Percentiles rank a stretch among this genome's conserved stretches.
These are phyloP conservation scores for Candida sanyaensis DNA, from an alignment of 1,139 yeast genomes.

Conservation along the genomic window DNA sequence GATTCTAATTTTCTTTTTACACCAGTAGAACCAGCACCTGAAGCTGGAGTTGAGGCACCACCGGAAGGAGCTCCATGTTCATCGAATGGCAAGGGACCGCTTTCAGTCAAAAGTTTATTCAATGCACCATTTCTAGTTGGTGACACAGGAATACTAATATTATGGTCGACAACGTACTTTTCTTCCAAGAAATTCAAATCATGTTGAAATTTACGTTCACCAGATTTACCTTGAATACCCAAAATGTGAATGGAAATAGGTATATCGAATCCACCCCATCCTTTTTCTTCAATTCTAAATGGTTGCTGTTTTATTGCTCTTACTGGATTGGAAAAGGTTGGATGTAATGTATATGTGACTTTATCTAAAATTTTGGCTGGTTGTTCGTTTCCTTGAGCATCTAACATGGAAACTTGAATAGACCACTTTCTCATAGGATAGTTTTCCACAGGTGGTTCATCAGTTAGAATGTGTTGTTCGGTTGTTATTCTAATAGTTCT, in stretches of 20 bases:
- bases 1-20: conserved; percentile 15
- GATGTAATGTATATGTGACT: conserved; percentile 91
- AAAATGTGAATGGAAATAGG: conserved; percentile 75
- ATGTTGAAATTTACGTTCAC: conserved; percentile 83
- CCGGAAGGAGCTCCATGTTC: conserved; percentile 18
- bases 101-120: conserved; percentile 71
- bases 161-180: conserved; percentile 76
- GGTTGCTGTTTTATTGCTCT: conserved; percentile 83
- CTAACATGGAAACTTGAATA: conserved; percentile 71
- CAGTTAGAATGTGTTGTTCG: conserved; percentile 78
- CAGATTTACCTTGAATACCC: conserved; percentile 70
- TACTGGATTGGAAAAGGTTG: conserved; percentile 89
- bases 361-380: conserved; percentile 90
- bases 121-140: conserved; percentile 70
- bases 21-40: conserved; percentile 9
- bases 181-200: conserved; percentile 86
- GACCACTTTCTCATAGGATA: conserved; percentile 98
- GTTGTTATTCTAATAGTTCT: conserved; percentile 91
- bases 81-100: conserved; percentile 73
- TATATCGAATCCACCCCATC: conserved; percentile 98
- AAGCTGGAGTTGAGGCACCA: conserved; percentile 3
- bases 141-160: conserved; percentile 60
- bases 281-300: conserved; percentile 88
- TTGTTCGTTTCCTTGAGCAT: conserved; percentile 76
- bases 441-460: conserved; percentile 85